A percentile compares a stretch with the other conserved stretches of the same genome.
These are phyloP conservation scores for Solanum chmielewskii DNA, from an alignment of 257 asterid species.

Conservation along the genomic window DNA sequence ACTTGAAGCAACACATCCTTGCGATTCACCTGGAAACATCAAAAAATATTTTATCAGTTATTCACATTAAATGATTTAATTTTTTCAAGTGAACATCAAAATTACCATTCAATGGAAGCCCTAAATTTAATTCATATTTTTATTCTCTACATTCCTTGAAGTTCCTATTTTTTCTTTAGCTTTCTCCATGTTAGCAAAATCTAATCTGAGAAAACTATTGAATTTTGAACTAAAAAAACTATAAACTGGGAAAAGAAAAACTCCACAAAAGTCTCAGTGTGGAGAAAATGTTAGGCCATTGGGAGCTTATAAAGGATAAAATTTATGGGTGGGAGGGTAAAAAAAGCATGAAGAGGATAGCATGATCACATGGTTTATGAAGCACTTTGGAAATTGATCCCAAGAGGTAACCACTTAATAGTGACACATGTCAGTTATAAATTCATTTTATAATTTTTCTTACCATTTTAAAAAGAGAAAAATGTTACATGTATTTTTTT, in stretches of 20 bases:
- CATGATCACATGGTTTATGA: background rate
- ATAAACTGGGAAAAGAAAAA: too few species aligned
- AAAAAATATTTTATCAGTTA: slow-evolving; percentile 29
- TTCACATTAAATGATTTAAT: slow-evolving; percentile 6
- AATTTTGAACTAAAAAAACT: too few species aligned
- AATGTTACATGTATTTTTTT: background rate
- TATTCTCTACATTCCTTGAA: slow-evolving; percentile 13
- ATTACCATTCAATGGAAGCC: slow-evolving; percentile 3
- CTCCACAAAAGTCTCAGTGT: background rate
- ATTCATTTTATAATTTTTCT: too few species aligned
- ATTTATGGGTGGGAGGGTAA: background rate
- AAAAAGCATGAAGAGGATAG: background rate
- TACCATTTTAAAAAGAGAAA: background rate
- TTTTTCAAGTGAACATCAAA: background rate
- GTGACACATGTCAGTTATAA: background rate
- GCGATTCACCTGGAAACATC: slow-evolving; percentile 27
- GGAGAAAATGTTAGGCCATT: background rate
- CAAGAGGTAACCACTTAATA: background rate
- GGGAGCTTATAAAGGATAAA: background rate
- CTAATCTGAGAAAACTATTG: background rate
- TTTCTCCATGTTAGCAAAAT: slow-evolving; percentile 16
- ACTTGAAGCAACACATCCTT: slow-evolving; percentile 39
- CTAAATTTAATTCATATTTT: slow-evolving; percentile 31
- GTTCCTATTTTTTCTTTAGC: background rate
- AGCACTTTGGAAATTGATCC: background rate